Evolutionary conservation across 2,329 filamentous ascomycete genomes (phyloP).

Genomic region (Penicillium digitatum): DNA sequence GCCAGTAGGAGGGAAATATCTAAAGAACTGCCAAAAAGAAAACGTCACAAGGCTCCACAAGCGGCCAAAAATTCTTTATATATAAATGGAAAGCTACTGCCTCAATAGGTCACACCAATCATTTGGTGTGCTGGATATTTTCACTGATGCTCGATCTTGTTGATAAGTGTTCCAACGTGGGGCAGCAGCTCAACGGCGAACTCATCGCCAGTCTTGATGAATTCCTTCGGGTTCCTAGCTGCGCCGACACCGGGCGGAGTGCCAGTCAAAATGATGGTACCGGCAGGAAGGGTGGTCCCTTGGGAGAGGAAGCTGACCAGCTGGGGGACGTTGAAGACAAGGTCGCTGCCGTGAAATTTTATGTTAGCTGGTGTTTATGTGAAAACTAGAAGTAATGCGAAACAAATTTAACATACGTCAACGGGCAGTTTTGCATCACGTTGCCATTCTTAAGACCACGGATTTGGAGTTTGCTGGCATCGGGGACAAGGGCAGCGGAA

Average conservation of each 20-base stretch:
- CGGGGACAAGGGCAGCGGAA: constrained; percentile 34
- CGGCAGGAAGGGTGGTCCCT: constrained; percentile 42
- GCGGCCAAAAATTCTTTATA: neutral
- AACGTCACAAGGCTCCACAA: too few relatives aligned
- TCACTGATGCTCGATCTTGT: constrained; percentile 39
- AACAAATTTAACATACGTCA: constrained; percentile 34
- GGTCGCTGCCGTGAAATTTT: constrained; percentile 39
- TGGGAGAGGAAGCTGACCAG: constrained; percentile 41
- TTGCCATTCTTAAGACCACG: constrained; percentile 48
- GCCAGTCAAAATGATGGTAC: constrained; percentile 45
- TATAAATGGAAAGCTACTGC: neutral
- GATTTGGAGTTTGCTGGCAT: constrained; percentile 33
- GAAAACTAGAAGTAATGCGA: neutral
- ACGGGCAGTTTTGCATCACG: constrained; percentile 49
- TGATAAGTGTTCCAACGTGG: constrained; percentile 49
- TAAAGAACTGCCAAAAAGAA: too few relatives aligned
- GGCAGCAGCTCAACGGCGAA: constrained; percentile 50
- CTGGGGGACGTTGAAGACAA: constrained; percentile 53
- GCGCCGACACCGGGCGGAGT: constrained; percentile 44
- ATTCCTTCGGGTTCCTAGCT: constrained; percentile 41
- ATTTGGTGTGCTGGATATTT: neutral
- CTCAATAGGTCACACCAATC: neutral
- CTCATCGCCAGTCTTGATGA: constrained; percentile 45
- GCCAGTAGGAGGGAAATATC: too few relatives aligned
- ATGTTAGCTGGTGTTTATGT: constrained; percentile 7